Evolutionary conservation across 2,329 filamentous ascomycete species (phyloP).

Genomic region (Colletotrichum aenigma): DNA sequence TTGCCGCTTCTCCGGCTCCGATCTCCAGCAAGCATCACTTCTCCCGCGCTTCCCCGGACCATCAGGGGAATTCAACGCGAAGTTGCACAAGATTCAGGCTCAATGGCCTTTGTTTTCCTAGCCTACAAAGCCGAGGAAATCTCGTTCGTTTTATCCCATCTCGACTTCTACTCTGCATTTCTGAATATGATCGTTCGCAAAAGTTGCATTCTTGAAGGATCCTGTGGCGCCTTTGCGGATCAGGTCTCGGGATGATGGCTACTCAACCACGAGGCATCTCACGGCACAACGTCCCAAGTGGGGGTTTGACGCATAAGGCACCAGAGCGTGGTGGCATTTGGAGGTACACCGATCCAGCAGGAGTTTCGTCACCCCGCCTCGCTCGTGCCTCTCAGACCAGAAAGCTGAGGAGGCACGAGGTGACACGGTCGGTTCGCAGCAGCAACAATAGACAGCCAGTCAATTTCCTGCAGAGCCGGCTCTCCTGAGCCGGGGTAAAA

Average conservation of each 20-base stretch:
- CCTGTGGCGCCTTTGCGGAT: neutral
- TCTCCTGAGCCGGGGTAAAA: neutral
- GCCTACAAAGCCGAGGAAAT: neutral
- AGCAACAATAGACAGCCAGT: neutral
- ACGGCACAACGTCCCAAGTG: neutral
- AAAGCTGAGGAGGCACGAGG: neutral
- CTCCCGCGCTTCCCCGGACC: neutral
- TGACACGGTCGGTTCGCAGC: slow-evolving; percentile 1
- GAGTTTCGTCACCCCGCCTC: neutral
- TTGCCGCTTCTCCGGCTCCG: neutral
- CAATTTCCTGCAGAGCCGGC: neutral
- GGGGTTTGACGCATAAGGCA: neutral
- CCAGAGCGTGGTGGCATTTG: neutral
- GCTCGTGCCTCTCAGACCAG: neutral
- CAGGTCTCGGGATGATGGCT: neutral
- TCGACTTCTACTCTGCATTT: neutral
- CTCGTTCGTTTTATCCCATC: neutral
- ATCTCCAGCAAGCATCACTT: neutral
- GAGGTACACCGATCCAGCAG: slow-evolving; percentile 11
- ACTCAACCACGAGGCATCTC: slow-evolving; percentile 15
- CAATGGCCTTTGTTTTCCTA: neutral
- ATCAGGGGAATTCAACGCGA: slow-evolving; percentile 4
- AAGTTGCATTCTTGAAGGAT: neutral
- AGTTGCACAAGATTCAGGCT: neutral
- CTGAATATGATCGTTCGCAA: neutral